phyloP scores from a whole-genome alignment of 306 rosid species.

The Medicago truncatula region MtrunA17r5.0-ANR NC_053046.1:1448501-1449000 shows the following conservation, averaged over 20 bases:
- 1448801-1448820: slow-evolving; percentile 91
- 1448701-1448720: background rate
- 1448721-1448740: background rate
- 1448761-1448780: slow-evolving; percentile 50
- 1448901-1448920: slow-evolving; percentile 28
- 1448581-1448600: slow-evolving; percentile 1
- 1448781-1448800: slow-evolving; percentile 83
- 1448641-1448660: background rate
- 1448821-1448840: slow-evolving; percentile 77
- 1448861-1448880: slow-evolving; percentile 47
- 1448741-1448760: background rate
- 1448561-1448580: slow-evolving; percentile 1
- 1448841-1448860: slow-evolving; percentile 51
- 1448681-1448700: slow-evolving; percentile 4
- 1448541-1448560: slow-evolving; percentile 42
- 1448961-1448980: too few relatives aligned
- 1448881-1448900: slow-evolving; percentile 65
- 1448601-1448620: background rate
- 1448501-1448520: slow-evolving; percentile 42
- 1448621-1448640: background rate
- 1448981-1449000: too few relatives aligned
- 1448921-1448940: background rate
- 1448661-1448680: background rate
- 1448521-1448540: slow-evolving; percentile 47
- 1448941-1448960: too few relatives aligned